phyloP scores from a whole-genome alignment of 805 yeast genomes.

The Schizosaccharomyces osmophilus region DNA sequence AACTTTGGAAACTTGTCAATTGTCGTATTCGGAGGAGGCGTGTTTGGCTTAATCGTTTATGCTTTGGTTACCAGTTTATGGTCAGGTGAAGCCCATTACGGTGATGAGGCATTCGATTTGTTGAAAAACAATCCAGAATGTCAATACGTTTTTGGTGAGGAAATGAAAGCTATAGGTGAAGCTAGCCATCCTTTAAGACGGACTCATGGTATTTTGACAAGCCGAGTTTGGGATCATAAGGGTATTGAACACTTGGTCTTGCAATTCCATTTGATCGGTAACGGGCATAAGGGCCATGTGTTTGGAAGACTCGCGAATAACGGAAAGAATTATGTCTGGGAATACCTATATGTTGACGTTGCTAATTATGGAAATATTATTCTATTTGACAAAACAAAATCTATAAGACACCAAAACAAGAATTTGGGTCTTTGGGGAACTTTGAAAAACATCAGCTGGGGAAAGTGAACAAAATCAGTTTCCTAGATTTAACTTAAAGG shows the following conservation, averaged over 20 bases:
- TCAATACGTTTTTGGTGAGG: not conserved
- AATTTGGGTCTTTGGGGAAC: not conserved
- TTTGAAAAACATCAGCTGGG: not conserved
- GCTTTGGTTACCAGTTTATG: not conserved
- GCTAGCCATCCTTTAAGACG: not conserved
- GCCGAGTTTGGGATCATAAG: not conserved
- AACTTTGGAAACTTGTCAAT: not conserved
- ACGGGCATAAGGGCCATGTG: not conserved
- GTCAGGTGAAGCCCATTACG: not conserved
- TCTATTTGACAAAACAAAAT: not conserved
- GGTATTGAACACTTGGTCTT: not conserved
- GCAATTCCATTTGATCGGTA: not conserved
- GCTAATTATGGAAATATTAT: not conserved
- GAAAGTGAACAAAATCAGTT: not conserved
- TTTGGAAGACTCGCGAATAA: not conserved
- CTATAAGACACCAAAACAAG: not conserved
- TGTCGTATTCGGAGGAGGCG: not conserved
- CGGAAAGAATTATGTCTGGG: not conserved
- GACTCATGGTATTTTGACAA: not conserved
- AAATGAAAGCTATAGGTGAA: not conserved
- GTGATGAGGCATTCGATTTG: not conserved
- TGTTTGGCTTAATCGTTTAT: not conserved
- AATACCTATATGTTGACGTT: not conserved
- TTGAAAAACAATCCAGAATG: not conserved
- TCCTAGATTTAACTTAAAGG: too few relatives aligned